These are phyloP conservation scores for Terana coerulea DNA, from an alignment of 768 basidiomycete genomes.

Conservation along the genomic window DNA sequence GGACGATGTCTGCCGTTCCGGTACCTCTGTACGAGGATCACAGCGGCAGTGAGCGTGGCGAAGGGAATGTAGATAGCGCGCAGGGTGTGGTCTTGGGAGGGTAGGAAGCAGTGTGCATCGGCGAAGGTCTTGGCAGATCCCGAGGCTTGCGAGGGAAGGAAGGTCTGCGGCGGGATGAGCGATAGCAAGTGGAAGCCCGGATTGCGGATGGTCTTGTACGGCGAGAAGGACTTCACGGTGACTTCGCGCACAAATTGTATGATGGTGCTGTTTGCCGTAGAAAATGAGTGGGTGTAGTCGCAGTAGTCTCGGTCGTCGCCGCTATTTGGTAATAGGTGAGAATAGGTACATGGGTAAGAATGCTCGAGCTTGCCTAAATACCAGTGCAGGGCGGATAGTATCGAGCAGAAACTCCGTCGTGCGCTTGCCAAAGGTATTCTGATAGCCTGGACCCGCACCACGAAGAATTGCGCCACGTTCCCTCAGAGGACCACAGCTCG, in stretches of 20 bases:
- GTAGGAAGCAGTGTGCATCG: conserved; percentile 75
- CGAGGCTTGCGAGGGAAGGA: conserved; percentile 26
- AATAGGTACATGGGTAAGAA: not conserved
- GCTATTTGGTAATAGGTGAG: conserved; percentile 33
- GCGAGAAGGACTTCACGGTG: conserved; percentile 86
- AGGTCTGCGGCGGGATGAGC: conserved; percentile 41
- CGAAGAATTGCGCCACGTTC: conserved; percentile 70
- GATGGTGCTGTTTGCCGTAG: conserved; percentile 18
- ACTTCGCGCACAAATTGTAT: conserved; percentile 57
- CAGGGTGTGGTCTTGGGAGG: conserved; percentile 63
- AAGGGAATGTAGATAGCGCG: conserved; percentile 61
- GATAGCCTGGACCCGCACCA: conserved; percentile 79
- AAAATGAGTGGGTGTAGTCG: conserved; percentile 56
- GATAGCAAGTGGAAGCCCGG: conserved; percentile 89
- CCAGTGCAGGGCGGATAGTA: conserved; percentile 54
- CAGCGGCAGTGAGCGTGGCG: conserved; percentile 47
- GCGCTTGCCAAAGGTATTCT: conserved; percentile 77
- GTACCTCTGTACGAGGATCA: conserved; percentile 30
- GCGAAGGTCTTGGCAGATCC: conserved; percentile 42
- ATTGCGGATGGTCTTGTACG: conserved; percentile 61
- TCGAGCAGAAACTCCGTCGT: conserved; percentile 72
- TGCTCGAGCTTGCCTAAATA: conserved; percentile 59
- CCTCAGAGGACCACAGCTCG: conserved; percentile 72
- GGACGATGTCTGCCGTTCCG: not conserved
- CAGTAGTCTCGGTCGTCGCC: conserved; percentile 94